Conservation (phyloP, 129 eudicot species). For the Escallonia herrerae region DNA sequence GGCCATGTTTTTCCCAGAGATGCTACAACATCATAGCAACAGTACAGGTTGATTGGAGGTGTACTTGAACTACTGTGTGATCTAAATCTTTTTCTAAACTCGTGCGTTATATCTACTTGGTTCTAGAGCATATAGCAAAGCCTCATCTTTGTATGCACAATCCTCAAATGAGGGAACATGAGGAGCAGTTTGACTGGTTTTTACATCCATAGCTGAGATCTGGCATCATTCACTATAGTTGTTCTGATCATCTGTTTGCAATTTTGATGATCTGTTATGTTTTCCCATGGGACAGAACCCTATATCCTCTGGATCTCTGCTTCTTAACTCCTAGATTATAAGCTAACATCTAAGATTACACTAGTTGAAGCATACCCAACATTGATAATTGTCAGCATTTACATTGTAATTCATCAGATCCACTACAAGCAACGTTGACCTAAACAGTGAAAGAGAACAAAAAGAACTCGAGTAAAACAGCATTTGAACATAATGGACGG, state of each 20-base stretch:
- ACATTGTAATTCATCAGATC: constrained; percentile 23
- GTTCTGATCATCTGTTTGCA: too few species aligned
- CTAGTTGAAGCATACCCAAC: neutral
- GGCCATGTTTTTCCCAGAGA: neutral
- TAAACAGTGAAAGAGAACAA: constrained; percentile 5
- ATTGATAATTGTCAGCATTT: constrained; percentile 13
- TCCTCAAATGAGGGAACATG: too few species aligned
- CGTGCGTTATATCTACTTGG: neutral
- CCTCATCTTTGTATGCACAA: too few species aligned
- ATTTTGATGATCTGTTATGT: too few species aligned
- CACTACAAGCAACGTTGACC: constrained; percentile 8
- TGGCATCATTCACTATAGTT: too few species aligned
- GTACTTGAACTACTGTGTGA: neutral
- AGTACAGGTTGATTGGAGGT: neutral
- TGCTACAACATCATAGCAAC: neutral
- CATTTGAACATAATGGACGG: neutral
- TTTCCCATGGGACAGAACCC: neutral
- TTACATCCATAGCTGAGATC: too few species aligned
- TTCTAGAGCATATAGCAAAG: neutral
- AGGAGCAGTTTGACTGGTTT: too few species aligned
- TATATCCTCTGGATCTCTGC: neutral
- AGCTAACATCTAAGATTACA: too few species aligned
- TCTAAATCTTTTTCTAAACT: neutral
- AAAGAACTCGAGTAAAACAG: constrained; percentile 19
- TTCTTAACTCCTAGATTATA: neutral